phyloP scores from a whole-genome alignment of 1,139 yeast species.

The Yamadazyma blattariae region DNA sequence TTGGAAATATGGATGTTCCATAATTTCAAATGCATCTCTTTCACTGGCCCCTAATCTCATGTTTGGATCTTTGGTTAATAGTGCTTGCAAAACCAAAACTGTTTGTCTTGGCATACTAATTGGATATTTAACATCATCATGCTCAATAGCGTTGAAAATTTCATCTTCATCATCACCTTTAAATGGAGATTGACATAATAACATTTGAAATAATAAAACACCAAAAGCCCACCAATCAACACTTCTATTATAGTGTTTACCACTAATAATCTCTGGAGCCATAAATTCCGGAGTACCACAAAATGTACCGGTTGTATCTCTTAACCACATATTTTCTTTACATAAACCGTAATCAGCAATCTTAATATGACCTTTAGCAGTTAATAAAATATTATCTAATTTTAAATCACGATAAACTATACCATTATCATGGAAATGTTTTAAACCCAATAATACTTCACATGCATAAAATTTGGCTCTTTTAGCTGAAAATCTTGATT shows the following conservation, averaged over 20 bases:
- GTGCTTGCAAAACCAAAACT: slow-evolving; percentile 86
- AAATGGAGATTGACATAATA: slow-evolving; percentile 93
- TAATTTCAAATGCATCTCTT: slow-evolving; percentile 86
- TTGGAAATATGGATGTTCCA: slow-evolving; percentile 91
- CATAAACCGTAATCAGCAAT: slow-evolving; percentile 97
- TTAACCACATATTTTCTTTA: slow-evolving; percentile 92
- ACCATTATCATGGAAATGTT: slow-evolving; percentile 93
- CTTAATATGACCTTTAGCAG: slow-evolving; percentile 92
- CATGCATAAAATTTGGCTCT: slow-evolving; percentile 97
- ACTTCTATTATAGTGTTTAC: slow-evolving; percentile 86
- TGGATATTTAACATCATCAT: slow-evolving; percentile 97
- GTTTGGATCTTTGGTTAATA: slow-evolving; percentile 83
- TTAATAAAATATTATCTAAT: slow-evolving; percentile 85
- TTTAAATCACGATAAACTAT: slow-evolving; percentile 95
- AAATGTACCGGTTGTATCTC: slow-evolving; percentile 89
- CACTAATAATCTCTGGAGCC: slow-evolving; percentile 97
- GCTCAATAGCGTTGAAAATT: slow-evolving; percentile 93
- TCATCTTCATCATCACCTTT: slow-evolving; percentile 99
- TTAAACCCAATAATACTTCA: slow-evolving; percentile 85
- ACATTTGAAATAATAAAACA: slow-evolving; percentile 91
- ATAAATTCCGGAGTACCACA: slow-evolving; percentile 99
- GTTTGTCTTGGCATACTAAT: slow-evolving; percentile 97
- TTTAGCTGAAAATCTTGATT: slow-evolving; percentile 80
- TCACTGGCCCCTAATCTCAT: slow-evolving; percentile 84
- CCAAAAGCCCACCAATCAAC: slow-evolving; percentile 99